Evolutionary conservation across 345 rosid species (phyloP).

Genomic region (Turritis glabra): DNA sequence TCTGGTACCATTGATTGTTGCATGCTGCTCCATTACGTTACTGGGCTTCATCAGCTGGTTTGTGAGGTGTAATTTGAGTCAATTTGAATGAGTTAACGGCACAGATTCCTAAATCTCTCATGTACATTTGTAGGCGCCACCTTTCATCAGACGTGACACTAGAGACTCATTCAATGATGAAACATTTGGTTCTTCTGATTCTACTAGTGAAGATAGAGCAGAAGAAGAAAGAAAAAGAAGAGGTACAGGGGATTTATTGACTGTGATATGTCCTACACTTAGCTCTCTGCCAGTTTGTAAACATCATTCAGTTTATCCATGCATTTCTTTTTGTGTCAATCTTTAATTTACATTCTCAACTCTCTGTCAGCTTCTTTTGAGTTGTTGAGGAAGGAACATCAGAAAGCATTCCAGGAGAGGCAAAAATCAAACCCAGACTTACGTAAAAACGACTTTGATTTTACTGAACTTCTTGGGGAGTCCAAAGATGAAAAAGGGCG

Average conservation of each 20-base stretch:
- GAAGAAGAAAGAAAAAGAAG: conserved; percentile 97
- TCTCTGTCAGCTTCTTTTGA: conserved; percentile 79
- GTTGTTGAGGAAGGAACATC: conserved; percentile 94
- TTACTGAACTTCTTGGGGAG: conserved; percentile 61
- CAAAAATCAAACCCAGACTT: conserved; percentile 65
- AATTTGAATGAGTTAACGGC: conserved; percentile 7
- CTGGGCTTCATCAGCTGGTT: conserved; percentile 21
- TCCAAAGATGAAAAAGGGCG: conserved; percentile 59
- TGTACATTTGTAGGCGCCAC: conserved; percentile 61
- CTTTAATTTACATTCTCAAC: conserved; percentile 28
- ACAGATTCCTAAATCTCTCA: conserved; percentile 23
- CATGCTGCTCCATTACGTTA: conserved; percentile 20
- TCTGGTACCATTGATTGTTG: conserved; percentile 3
- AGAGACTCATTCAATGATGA: conserved; percentile 82
- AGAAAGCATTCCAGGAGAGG: conserved; percentile 75
- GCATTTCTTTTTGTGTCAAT: conserved; percentile 14
- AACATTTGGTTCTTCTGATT: conserved; percentile 91
- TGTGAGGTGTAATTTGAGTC: conserved; percentile 1
- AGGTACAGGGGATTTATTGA: conserved; percentile 51
- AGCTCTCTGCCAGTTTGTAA: conserved; percentile 29
- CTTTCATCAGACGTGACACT: conserved; percentile 64
- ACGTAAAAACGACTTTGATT: conserved; percentile 63
- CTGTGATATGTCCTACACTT: not conserved
- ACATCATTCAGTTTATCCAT: conserved; percentile 16
- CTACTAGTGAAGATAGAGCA: conserved; percentile 76